Percentiles rank a stretch among this genome's conserved stretches.
Conservation (phyloP, 768 basidiomycete species). For the Hygrophorus pudorinus region DNA sequence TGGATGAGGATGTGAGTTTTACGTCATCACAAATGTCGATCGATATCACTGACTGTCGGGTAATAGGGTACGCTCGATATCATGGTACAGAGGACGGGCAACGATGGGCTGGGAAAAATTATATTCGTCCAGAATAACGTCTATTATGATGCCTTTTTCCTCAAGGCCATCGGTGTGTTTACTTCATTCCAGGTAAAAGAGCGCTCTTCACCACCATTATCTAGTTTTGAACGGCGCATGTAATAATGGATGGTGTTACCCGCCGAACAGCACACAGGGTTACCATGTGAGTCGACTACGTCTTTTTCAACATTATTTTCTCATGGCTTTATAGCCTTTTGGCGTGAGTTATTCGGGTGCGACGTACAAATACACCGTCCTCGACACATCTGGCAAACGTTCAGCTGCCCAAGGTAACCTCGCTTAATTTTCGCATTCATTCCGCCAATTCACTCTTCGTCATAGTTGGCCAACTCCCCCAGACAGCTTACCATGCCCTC, state of each 20-base stretch:
- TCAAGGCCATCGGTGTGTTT: constrained; percentile 82
- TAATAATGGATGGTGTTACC: constrained; percentile 66
- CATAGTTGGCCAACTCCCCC: constrained; percentile 83
- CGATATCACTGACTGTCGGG: background rate
- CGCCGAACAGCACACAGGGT: constrained; percentile 42
- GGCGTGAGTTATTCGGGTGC: constrained; percentile 94
- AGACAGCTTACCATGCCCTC: constrained; percentile 85
- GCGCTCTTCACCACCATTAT: constrained; percentile 1
- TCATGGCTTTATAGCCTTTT: constrained; percentile 51
- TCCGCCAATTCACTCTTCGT: constrained; percentile 5
- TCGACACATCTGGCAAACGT: constrained; percentile 81
- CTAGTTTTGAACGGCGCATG: constrained; percentile 92
- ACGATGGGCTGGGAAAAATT: constrained; percentile 48
- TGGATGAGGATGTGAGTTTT: constrained; percentile 85
- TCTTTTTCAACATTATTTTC: background rate
- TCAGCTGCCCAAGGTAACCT: constrained; percentile 78
- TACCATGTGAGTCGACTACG: constrained; percentile 57
- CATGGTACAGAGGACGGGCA: constrained; percentile 78
- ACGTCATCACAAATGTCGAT: background rate
- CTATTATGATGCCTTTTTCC: constrained; percentile 97
- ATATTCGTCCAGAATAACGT: constrained; percentile 93
- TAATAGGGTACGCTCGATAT: constrained; percentile 82
- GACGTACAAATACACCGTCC: constrained; percentile 92
- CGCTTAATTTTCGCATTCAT: background rate
- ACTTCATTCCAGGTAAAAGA: background rate